These are phyloP conservation scores for Tolypocladium endophyticum DNA, from an alignment of 2,329 filamentous ascomycete genomes.

Conservation along the genomic window DNA sequence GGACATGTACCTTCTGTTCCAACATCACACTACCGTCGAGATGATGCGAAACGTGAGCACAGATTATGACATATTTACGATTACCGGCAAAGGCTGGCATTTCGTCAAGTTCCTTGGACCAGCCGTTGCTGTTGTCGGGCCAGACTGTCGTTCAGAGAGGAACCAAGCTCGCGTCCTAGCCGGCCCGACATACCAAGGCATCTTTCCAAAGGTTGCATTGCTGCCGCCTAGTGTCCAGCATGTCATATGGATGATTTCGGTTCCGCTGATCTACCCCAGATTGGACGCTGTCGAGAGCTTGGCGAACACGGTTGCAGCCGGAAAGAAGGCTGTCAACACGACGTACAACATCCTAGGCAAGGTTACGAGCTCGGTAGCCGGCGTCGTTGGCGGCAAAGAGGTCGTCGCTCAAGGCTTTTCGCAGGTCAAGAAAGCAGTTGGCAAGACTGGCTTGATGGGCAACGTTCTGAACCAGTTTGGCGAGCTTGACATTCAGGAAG, in stretches of 20 bases:
- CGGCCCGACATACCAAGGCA: constrained; percentile 90
- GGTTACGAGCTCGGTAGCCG: constrained; percentile 87
- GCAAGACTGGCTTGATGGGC: constrained; percentile 92
- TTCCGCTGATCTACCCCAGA: constrained; percentile 83
- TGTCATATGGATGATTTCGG: constrained; percentile 90
- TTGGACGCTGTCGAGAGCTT: constrained; percentile 87
- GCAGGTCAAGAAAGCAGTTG: constrained; percentile 91
- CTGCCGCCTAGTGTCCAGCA: constrained; percentile 90
- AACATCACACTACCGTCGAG: constrained; percentile 93
- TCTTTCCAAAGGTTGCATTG: constrained; percentile 90
- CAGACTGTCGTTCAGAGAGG: constrained; percentile 84
- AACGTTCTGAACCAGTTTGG: constrained; percentile 93
- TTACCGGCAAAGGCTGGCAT: constrained; percentile 97
- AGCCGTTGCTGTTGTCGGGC: constrained; percentile 77
- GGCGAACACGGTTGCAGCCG: constrained; percentile 81
- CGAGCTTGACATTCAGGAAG: constrained; percentile 88
- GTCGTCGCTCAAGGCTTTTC: constrained; percentile 88
- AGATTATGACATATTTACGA: constrained; percentile 87
- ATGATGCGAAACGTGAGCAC: constrained; percentile 81
- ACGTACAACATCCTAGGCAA: constrained; percentile 95
- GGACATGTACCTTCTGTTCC: constrained; percentile 96
- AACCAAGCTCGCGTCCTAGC: constrained; percentile 88
- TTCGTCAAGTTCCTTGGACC: constrained; percentile 96
- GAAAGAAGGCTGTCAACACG: constrained; percentile 93
- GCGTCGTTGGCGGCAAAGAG: constrained; percentile 89